Evolutionary conservation across 2,329 filamentous ascomycete species (phyloP), one percentile per base, ranked within the genome.

Genomic region (Rutstroemia sp.): DNA sequence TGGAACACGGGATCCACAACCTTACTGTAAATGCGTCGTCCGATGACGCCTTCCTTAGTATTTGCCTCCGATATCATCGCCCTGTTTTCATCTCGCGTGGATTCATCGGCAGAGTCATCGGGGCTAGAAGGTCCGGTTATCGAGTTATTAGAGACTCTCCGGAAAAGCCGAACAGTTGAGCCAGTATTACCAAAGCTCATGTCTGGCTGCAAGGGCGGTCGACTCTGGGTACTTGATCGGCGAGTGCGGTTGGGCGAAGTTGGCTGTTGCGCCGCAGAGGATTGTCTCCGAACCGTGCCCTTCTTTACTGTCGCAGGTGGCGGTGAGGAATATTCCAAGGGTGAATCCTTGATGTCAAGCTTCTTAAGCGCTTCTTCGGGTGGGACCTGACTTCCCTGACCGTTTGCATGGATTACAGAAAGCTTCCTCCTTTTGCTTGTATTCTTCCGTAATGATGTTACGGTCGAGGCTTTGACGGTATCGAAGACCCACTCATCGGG

Each of bases 401-500:
- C 67, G 64, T 68, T 77, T 40, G 75, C 72, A 60, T 79, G 77
- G 39, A 82, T 77, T 5, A 79, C 78, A 0, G 81, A 83, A 4
- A 80, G 75, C 58, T 82, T 81, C 53, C 81, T 75, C 48, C 76
- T 72, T 65, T 75, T 80, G 54, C 77, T 73, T 0, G 75, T 72
- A 40, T 79, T 82, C 64, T 81, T 75, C 57, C 75, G 63, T 40
- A 82, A 77, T 4, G 76, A 78, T 44, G 50, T 45, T 12, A 47
- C 50, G 0, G 88, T 89, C 7, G 77, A 72, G 10, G 82, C 80
- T 71, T 89, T 94, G 68, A 97, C 84, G 0, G 92, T 97, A 67
- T 96, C 92, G 69, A 97, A 97, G 2, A 95, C 87, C 92, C 92
- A 97, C 61, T 89, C 92, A 61, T 96, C 90, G 16, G 88, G 78